A percentile compares a stretch with the other conserved stretches of the same genome.
Evolutionary conservation across 2,329 filamentous ascomycete genomes (phyloP).

Genomic region (Aschersonia sp.): DNA sequence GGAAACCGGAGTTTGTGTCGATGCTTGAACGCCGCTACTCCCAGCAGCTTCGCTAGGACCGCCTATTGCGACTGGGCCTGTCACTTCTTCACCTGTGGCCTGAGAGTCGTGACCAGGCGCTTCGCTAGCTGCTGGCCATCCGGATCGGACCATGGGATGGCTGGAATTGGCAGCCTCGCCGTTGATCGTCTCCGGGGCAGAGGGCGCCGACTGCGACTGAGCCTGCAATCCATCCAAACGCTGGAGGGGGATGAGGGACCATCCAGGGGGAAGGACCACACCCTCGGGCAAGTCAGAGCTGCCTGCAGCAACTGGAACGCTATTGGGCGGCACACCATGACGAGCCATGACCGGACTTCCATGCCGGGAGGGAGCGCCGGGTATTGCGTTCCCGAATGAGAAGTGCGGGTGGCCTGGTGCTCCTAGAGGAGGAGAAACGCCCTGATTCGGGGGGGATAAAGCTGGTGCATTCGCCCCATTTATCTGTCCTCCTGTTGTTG

Average conservation of each 20-base stretch:
- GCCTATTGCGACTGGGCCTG: background rate
- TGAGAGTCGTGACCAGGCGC: background rate
- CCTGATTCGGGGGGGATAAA: slow-evolving; percentile 2
- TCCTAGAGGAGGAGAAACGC: background rate
- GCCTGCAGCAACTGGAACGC: slow-evolving; percentile 41
- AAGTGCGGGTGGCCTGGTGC: slow-evolving; percentile 9
- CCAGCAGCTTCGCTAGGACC: background rate
- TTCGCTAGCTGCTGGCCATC: background rate
- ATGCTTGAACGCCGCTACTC: background rate
- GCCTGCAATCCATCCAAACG: slow-evolving; percentile 18
- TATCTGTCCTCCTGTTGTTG: background rate
- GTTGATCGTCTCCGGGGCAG: background rate
- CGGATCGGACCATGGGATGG: background rate
- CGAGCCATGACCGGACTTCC: slow-evolving; percentile 28
- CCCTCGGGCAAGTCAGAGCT: slow-evolving; percentile 48
- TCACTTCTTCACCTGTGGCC: background rate
- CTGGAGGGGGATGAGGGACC: slow-evolving; percentile 49
- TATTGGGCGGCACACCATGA: slow-evolving; percentile 29
- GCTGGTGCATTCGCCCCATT: background rate
- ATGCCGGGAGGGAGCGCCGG: slow-evolving; percentile 18
- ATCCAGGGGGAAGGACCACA: slow-evolving; percentile 48
- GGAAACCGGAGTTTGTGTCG: background rate
- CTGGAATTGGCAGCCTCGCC: background rate
- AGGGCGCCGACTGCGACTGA: background rate
- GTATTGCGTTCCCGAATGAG: slow-evolving; percentile 8